phyloP scores from a whole-genome alignment of 2,329 filamentous ascomycete genomes.

The Colletotrichum eleusines region DNA sequence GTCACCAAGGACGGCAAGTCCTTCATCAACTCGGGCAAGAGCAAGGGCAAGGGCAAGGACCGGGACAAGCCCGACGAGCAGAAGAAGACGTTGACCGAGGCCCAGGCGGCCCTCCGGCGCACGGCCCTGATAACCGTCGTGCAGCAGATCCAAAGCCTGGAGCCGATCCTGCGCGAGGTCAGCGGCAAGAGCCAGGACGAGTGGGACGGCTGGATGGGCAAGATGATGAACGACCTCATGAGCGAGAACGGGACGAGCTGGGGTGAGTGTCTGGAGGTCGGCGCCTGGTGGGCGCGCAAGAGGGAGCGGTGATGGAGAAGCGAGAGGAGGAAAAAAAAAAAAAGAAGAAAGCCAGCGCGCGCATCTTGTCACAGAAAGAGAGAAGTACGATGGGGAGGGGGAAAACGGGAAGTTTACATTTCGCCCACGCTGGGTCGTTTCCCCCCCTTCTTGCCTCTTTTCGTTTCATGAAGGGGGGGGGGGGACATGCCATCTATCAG shows the following conservation, averaged over 20 bases:
- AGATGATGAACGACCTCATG: constrained; percentile 87
- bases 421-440: neutral
- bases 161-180: constrained; percentile 83
- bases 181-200: constrained; percentile 91
- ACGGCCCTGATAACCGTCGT: constrained; percentile 86
- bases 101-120: constrained; percentile 79
- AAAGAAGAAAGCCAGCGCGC: neutral
- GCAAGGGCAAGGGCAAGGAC: constrained; percentile 60
- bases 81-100: constrained; percentile 69
- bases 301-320: constrained; percentile 44
- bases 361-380: neutral
- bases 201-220: constrained; percentile 90
- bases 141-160: constrained; percentile 86
- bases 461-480: no score
- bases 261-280: constrained; percentile 88
- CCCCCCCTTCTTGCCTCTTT: neutral
- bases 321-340: no score
- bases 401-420: constrained; percentile 34
- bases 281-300: constrained; percentile 93
- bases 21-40: constrained; percentile 67
- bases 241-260: constrained; percentile 82
- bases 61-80: constrained; percentile 48
- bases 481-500: no score
- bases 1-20: constrained; percentile 71
- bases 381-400: constrained; percentile 35